phyloP scores from a whole-genome alignment of 176 grass and related monocot genomes.

The Cenchrus fungigraminus region DNA sequence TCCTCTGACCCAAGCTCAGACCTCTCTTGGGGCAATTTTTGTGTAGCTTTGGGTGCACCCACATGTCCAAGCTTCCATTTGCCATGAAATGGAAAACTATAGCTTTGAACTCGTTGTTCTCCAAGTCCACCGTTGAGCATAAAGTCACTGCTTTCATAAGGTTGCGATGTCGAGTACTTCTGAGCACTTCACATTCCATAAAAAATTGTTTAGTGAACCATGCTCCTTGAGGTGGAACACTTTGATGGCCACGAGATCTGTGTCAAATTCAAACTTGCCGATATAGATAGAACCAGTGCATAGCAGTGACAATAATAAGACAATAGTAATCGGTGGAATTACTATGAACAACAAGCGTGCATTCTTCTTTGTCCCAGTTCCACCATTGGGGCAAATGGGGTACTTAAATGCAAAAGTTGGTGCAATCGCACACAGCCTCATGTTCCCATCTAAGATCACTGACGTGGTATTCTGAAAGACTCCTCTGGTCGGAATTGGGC shows the following conservation, averaged over 20 bases:
- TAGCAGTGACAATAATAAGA: background rate
- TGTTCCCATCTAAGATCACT: background rate
- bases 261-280: slow-evolving; percentile 38
- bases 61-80: slow-evolving; percentile 51
- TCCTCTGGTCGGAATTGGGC: background rate
- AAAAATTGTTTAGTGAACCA: background rate
- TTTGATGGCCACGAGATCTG: slow-evolving; percentile 47
- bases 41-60: slow-evolving; percentile 31
- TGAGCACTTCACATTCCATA: slow-evolving; percentile 11
- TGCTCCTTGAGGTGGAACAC: slow-evolving; percentile 25
- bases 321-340: background rate
- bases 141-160: slow-evolving; percentile 32
- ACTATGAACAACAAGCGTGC: background rate
- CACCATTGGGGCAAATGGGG: background rate
- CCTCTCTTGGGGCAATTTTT: background rate
- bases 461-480: background rate
- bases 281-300: slow-evolving; percentile 37
- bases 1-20: slow-evolving; percentile 34
- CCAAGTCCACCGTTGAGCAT: slow-evolving; percentile 36
- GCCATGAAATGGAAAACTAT: slow-evolving; percentile 47
- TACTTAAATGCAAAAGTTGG: background rate
- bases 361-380: background rate
- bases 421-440: background rate
- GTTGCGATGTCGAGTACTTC: slow-evolving; percentile 38
- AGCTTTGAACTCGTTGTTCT: slow-evolving; percentile 48